phyloP scores from a whole-genome alignment of 768 basidiomycete species.

The Candolleomyces aberdarensis region DNA sequence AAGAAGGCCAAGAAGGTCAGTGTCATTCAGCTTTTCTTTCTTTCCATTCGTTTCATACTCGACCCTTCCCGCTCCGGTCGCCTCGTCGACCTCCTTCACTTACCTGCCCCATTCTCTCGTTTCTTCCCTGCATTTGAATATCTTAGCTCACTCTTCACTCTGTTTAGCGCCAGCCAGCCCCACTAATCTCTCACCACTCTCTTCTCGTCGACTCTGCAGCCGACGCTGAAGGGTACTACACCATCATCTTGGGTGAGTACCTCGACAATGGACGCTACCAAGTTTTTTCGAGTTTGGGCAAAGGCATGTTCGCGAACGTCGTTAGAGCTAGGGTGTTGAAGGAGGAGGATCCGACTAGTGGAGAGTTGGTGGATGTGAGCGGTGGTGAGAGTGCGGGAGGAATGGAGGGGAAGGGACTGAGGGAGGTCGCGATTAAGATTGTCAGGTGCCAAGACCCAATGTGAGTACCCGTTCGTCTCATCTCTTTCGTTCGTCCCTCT shows the following conservation, averaged over 20 bases:
- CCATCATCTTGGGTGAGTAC: slow-evolving; percentile 90
- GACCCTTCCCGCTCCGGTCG: neutral
- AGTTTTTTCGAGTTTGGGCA: slow-evolving; percentile 92
- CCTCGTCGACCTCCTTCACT: no score
- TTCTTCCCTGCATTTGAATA: no score
- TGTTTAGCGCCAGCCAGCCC: neutral
- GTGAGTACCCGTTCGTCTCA: slow-evolving; percentile 44
- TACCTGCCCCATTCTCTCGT: no score
- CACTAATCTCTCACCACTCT: slow-evolving; percentile 45
- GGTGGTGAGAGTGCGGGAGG: neutral
- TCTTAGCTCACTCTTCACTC: no score
- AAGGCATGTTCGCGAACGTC: slow-evolving; percentile 99
- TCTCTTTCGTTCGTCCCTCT: neutral
- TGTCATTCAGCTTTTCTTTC: neutral
- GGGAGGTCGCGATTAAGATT: slow-evolving; percentile 97
- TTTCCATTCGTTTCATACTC: neutral
- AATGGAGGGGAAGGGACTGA: slow-evolving; percentile 26
- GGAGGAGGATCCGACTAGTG: slow-evolving; percentile 44
- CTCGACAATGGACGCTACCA: slow-evolving; percentile 91
- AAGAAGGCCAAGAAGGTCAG: neutral
- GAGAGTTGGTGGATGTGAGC: neutral
- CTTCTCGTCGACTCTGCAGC: slow-evolving; percentile 80
- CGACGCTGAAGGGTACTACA: slow-evolving; percentile 95
- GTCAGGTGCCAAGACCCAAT: slow-evolving; percentile 95
- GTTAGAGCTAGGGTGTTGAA: slow-evolving; percentile 83